These are phyloP conservation scores for Sporothrix brunneoviolacea DNA, from an alignment of 2,329 filamentous ascomycete species.

Conservation along the genomic window DNA sequence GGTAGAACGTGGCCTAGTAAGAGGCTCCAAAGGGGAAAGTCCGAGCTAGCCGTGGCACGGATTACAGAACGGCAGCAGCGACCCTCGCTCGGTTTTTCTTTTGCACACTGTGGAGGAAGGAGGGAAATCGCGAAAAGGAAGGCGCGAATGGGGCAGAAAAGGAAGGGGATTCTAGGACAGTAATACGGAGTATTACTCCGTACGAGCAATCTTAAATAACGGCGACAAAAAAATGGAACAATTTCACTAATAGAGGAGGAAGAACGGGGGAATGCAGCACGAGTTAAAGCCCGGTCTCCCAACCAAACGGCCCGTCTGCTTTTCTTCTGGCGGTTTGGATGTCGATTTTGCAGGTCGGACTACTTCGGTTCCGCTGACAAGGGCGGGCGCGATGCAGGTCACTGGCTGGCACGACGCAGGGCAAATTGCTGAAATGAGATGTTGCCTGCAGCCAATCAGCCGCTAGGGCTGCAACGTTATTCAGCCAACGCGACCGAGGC, in stretches of 20 bases:
- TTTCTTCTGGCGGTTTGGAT: background rate
- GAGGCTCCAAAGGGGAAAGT: slow-evolving; percentile 3
- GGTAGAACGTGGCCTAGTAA: slow-evolving; percentile 5
- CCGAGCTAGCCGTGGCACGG: background rate
- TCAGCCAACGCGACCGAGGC: slow-evolving; percentile 1
- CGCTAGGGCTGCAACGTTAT: background rate
- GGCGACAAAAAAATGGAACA: background rate
- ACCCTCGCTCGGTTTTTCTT: slow-evolving; percentile 8
- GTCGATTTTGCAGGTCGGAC: too few species aligned
- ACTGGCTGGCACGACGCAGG: background rate
- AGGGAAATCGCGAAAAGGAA: background rate
- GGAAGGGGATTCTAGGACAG: background rate
- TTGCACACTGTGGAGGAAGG: background rate
- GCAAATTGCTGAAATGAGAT: slow-evolving; percentile 11
- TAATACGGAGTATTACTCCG: background rate
- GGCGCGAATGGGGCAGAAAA: slow-evolving; percentile 2
- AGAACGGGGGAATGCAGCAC: background rate
- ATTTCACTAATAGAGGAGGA: background rate
- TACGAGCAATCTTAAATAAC: slow-evolving; percentile 3
- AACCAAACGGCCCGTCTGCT: too few species aligned
- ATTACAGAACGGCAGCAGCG: slow-evolving; percentile 4
- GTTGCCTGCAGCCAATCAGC: slow-evolving; percentile 3
- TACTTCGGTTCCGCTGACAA: slow-evolving; percentile 3
- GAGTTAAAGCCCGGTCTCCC: too few species aligned
- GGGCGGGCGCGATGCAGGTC: slow-evolving; percentile 7